Base-by-base conservation (phyloP, 768 basidiomycete species). In the Calocybe cyanea region DNA sequence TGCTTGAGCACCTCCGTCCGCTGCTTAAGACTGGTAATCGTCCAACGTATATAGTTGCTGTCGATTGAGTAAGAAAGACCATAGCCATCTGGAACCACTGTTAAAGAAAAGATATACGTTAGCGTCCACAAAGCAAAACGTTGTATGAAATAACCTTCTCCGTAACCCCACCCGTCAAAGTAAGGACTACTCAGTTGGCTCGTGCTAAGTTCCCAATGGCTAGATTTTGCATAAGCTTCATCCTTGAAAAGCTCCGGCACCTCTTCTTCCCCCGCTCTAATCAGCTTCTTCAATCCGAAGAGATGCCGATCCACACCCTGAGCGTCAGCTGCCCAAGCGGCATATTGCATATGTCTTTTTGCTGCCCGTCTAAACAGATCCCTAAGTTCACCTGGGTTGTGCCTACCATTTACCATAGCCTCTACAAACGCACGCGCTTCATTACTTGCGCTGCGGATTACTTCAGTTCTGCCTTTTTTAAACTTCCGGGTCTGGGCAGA, bases 281-380 rank as follows among this genome's bases (percentile, higher is more conserved):
- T 54, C 56, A 89, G 69, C 71, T 83, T 87, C 71, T 89, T 94
- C 55, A 99, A 68, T 7, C 94, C 96, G 64, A 94, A 97, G 49
- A 98, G 69, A 65, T 99, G 96, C 25, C 95, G 76, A 65, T 98
- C 95, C 17, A 99, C 92, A 36, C 94, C 96, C 63, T 89, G 84
- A 1, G 87, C 96, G 50, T 95, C 90, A 1, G 92, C 89, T 0
- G 95, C 94, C 87, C 92, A 94, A 2, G 77, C 72, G 2, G 87
- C 80, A 61, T 97, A 97, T 64, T 87, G 77, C 54, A 89, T 71
- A 66, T 99, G 96, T 15, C 93, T 73, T n/a, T 71, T 63, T 1
- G 82, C 83, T 0, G 96, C 96, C 7, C 68, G 70, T 45, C 80
- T 75, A 73, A 96, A 91, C 25, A 92, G 73, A 30, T 63, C 64